Evolutionary conservation across 1,139 yeast genomes (phyloP).

Genomic region (Kluyveromyces sp.): DNA sequence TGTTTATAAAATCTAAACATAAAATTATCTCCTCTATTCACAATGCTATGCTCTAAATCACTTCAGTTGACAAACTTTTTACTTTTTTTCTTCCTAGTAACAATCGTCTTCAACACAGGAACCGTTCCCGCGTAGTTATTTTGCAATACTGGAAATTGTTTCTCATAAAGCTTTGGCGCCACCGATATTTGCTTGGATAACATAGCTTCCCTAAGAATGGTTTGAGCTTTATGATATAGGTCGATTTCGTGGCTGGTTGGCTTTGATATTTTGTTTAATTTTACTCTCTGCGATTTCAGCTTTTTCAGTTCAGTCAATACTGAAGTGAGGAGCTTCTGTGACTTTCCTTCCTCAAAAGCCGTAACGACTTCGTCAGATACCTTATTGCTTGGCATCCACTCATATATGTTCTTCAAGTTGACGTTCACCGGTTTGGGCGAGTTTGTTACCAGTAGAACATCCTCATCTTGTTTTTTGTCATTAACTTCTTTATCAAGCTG

Average conservation of each 20-base stretch:
- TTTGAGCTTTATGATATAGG: constrained; percentile 44
- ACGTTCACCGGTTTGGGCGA: constrained; percentile 37
- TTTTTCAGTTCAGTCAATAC: constrained; percentile 53
- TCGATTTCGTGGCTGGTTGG: constrained; percentile 43
- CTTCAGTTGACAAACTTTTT: constrained; percentile 15
- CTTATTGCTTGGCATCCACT: constrained; percentile 48
- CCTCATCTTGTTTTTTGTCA: constrained; percentile 13
- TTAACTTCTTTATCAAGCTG: constrained; percentile 25
- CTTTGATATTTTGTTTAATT: constrained; percentile 32
- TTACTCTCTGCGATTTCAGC: constrained; percentile 54
- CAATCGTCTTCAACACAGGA: constrained; percentile 50
- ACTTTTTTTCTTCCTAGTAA: constrained; percentile 30
- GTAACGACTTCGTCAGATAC: constrained; percentile 49
- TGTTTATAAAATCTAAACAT: too few species aligned
- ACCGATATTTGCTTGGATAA: constrained; percentile 22
- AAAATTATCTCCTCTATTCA: too few species aligned
- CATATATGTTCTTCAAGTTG: constrained; percentile 42
- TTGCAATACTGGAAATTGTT: constrained; percentile 57
- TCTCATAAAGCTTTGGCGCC: constrained; percentile 28
- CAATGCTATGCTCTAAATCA: too few species aligned
- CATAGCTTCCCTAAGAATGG: constrained; percentile 43
- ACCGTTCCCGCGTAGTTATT: constrained; percentile 72
- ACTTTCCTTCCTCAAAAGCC: constrained; percentile 40
- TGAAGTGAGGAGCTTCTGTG: constrained; percentile 50
- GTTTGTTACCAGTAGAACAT: constrained; percentile 10